Percentiles rank a stretch among this genome's conserved stretches.
phyloP scores from a whole-genome alignment of 306 rosid genomes.

The Trifolium fragiferum region DNA sequence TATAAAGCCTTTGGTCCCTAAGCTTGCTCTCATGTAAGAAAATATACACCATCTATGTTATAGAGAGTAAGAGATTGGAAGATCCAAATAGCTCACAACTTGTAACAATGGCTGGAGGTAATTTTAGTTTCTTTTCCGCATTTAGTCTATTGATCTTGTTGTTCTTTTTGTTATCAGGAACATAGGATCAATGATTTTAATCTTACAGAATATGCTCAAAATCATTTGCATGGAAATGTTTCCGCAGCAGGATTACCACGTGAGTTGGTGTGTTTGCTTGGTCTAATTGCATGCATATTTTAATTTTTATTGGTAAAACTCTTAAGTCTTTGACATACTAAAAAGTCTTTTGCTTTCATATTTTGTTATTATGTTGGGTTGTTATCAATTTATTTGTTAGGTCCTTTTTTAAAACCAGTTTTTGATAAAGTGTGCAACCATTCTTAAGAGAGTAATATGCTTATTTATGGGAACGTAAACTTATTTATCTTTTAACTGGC shows the following conservation, averaged over 20 bases:
- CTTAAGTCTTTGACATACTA: slow-evolving; percentile 18
- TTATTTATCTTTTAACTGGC: slow-evolving; percentile 32
- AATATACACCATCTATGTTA: no score
- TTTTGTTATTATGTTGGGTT: slow-evolving; percentile 20
- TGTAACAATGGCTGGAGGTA: no score
- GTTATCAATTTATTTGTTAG: slow-evolving; percentile 2
- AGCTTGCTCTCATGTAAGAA: no score
- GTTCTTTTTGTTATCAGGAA: no score
- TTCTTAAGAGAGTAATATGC: slow-evolving; percentile 10
- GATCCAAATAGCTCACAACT: no score
- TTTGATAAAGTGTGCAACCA: slow-evolving; percentile 41
- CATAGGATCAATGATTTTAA: no score
- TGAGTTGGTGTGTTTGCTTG: slow-evolving; percentile 99
- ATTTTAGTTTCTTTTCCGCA: no score
- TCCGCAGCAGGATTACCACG: slow-evolving; percentile 94
- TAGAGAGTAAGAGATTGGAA: no score
- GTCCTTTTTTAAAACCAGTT: slow-evolving; percentile 33
- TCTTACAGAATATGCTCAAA: slow-evolving; percentile 83
- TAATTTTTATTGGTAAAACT: slow-evolving; percentile 35
- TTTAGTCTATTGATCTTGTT: no score
- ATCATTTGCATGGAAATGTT: slow-evolving; percentile 75
- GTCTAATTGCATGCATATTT: slow-evolving; percentile 58
- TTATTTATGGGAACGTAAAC: slow-evolving; percentile 27
- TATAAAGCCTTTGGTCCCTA: no score
- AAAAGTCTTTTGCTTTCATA: slow-evolving; percentile 28